These are phyloP conservation scores for Kernera saxatilis DNA, from an alignment of 345 rosid genomes.

Conservation along the genomic window DNA sequence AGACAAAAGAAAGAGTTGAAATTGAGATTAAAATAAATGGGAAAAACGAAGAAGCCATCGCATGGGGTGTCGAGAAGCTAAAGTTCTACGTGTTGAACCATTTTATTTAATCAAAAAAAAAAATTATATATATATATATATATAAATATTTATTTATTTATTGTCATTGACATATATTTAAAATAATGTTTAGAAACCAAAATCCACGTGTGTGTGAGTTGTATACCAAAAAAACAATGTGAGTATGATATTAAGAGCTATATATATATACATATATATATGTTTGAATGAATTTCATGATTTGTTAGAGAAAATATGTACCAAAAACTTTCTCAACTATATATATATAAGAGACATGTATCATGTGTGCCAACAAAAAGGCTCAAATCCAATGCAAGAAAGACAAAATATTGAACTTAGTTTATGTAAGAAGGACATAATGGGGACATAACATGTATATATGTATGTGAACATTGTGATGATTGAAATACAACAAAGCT, in stretches of 20 bases:
- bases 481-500: slow-evolving; percentile 9
- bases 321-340: background rate
- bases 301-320: background rate
- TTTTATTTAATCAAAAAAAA: slow-evolving; percentile 11
- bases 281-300: background rate
- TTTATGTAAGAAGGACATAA: background rate
- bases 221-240: background rate
- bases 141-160: background rate
- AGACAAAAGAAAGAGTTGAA: slow-evolving; percentile 24
- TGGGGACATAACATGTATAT: slow-evolving; percentile 21
- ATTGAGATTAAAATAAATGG: background rate
- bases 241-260: background rate
- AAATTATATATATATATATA: too few species aligned
- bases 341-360: background rate
- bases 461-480: slow-evolving; percentile 5
- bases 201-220: background rate
- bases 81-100: slow-evolving; percentile 1
- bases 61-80: slow-evolving; percentile 34
- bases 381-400: background rate
- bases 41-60: slow-evolving; percentile 19
- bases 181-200: background rate
- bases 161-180: slow-evolving; percentile 18
- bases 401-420: background rate
- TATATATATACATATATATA: too few species aligned
- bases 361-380: slow-evolving; percentile 7